Conservation (phyloP, 1,139 yeast genomes). For the Blastobotrys malaysiensis region DNA sequence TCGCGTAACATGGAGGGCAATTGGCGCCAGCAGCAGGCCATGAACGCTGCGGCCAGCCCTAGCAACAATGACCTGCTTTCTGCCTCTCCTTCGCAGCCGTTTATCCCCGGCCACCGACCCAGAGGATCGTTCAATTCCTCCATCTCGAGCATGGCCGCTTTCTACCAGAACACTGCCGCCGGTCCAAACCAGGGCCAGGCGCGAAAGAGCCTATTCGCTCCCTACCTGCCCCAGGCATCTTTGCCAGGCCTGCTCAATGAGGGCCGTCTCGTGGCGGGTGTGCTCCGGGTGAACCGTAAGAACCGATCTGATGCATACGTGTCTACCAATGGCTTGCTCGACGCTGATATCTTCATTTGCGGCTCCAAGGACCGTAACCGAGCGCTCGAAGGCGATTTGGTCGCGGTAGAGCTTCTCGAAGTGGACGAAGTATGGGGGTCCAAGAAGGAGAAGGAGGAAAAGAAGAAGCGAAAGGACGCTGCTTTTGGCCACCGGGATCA, state of each 20-base stretch:
- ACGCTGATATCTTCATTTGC: constrained; percentile 94
- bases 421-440: constrained; percentile 98
- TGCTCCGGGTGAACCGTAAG: constrained; percentile 87
- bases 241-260: constrained; percentile 85
- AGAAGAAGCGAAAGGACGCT: constrained; percentile 83
- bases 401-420: constrained; percentile 86
- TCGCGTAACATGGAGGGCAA: constrained; percentile 49
- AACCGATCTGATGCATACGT: constrained; percentile 97
- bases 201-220: constrained; percentile 90
- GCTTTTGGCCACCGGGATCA: background rate
- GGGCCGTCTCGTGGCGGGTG: constrained; percentile 89
- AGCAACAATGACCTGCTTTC: constrained; percentile 24
- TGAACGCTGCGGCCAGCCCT: constrained; percentile 16
- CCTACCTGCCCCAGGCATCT: constrained; percentile 89
- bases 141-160: constrained; percentile 48
- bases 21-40: constrained; percentile 29
- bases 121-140: constrained; percentile 68
- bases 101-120: constrained; percentile 76
- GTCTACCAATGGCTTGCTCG: constrained; percentile 89
- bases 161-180: constrained; percentile 17
- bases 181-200: constrained; percentile 30
- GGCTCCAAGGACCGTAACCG: constrained; percentile 99
- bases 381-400: constrained; percentile 93
- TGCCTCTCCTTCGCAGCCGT: constrained; percentile 34
- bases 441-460: constrained; percentile 93